Evolutionary conservation across 257 asterid genomes (phyloP).

Genomic region (Solanum raphanifolium): DNA sequence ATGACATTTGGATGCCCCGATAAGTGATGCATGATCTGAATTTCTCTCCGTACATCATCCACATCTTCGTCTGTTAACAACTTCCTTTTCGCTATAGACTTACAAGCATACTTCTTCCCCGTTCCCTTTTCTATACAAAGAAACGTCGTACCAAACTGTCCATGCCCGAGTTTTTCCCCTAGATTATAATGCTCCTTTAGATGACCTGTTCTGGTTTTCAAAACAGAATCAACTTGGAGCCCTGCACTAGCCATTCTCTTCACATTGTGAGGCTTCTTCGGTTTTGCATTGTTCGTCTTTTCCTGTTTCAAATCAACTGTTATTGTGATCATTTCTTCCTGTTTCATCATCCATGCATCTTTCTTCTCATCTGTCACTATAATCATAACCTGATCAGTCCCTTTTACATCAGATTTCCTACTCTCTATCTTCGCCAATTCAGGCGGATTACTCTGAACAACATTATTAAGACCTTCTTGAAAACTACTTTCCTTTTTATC

Average conservation of each 20-base stretch:
- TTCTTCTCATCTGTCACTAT: constrained; percentile 13
- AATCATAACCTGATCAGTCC: constrained; percentile 2
- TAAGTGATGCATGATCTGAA: constrained; percentile 86
- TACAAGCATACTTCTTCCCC: constrained; percentile 62
- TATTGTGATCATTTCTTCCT: constrained; percentile 16
- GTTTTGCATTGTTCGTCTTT: constrained; percentile 14
- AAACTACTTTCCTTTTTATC: background rate
- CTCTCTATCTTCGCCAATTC: constrained; percentile 17
- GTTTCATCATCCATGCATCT: constrained; percentile 1
- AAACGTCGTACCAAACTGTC: constrained; percentile 77
- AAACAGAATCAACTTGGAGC: constrained; percentile 57
- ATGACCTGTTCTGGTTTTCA: constrained; percentile 58
- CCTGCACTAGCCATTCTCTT: constrained; percentile 67
- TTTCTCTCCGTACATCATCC: constrained; percentile 87
- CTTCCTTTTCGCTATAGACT: constrained; percentile 78
- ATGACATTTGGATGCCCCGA: constrained; percentile 71
- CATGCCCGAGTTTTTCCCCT: constrained; percentile 78
- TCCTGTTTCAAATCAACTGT: background rate
- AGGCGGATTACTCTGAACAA: constrained; percentile 29
- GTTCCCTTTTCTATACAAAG: constrained; percentile 52
- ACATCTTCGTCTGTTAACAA: constrained; percentile 60
- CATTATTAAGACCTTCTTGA: background rate
- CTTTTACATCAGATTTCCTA: constrained; percentile 1
- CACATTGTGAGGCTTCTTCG: constrained; percentile 27
- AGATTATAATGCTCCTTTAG: constrained; percentile 54